Evolutionary conservation across 345 rosid genomes (phyloP).

Genomic region (Geranium rotundifolium): DNA sequence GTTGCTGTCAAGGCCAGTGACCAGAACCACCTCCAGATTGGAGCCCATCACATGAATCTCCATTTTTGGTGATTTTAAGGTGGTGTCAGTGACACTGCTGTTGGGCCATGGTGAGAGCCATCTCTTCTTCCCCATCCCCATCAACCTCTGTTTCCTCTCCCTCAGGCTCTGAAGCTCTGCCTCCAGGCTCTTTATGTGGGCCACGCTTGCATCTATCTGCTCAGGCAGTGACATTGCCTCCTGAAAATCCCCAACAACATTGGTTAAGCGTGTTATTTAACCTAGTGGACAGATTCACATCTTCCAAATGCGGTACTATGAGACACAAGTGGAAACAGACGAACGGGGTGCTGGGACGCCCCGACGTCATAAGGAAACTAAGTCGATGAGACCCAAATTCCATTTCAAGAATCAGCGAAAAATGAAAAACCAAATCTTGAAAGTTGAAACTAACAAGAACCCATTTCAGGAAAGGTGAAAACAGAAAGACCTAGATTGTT

Average conservation of each 20-base stretch:
- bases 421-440: no score
- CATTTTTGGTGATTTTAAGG: slow-evolving; percentile 20
- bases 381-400: no score
- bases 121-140: slow-evolving; percentile 19
- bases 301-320: no score
- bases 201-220: slow-evolving; percentile 43
- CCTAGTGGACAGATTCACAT: no score
- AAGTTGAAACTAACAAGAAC: not conserved
- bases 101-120: not conserved
- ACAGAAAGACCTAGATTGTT: not conserved
- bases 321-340: no score
- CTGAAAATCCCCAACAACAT: slow-evolving; percentile 13
- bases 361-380: no score
- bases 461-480: not conserved
- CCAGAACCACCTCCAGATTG: slow-evolving; percentile 23
- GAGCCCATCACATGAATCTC: slow-evolving; percentile 27
- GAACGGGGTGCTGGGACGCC: no score
- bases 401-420: not conserved
- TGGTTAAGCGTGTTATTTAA: no score
- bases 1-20: slow-evolving; percentile 15
- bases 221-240: slow-evolving; percentile 31
- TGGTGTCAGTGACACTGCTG: not conserved
- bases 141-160: slow-evolving; percentile 25
- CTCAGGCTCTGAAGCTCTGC: slow-evolving; percentile 15
- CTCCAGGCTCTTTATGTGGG: slow-evolving; percentile 29